Conservation (phyloP, 1,284 basidiomycete species). For the Boletellus sp. region DNA sequence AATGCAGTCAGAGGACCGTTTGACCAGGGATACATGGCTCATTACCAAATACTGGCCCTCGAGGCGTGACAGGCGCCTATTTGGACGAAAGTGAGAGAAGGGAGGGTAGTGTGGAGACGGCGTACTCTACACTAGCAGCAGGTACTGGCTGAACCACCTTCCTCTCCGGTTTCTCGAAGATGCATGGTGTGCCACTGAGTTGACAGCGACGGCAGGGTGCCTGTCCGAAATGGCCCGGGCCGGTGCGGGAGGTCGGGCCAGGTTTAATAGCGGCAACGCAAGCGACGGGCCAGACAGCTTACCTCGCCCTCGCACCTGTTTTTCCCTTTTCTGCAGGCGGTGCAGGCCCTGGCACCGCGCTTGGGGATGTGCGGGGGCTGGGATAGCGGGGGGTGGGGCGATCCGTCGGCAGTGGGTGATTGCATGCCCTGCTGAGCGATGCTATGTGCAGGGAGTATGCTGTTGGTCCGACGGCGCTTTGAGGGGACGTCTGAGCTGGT, state of each 20-base stretch:
- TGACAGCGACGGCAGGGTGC: slow-evolving; percentile 88
- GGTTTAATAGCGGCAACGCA: slow-evolving; percentile 21
- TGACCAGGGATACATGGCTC: slow-evolving; percentile 4
- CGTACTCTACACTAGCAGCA: slow-evolving; percentile 67
- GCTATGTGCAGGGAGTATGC: slow-evolving; percentile 15
- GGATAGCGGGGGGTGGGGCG: slow-evolving; percentile 11
- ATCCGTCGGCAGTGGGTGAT: slow-evolving; percentile 21
- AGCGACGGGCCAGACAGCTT: slow-evolving; percentile 28
- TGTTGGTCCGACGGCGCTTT: slow-evolving; percentile 36
- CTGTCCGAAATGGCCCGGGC: slow-evolving; percentile 55
- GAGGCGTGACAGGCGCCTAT: slow-evolving; percentile 73
- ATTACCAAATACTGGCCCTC: slow-evolving; percentile 78
- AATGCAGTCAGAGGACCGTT: slow-evolving; percentile 51
- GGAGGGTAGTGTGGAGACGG: slow-evolving; percentile 7
- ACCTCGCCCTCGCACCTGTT: slow-evolving; percentile 91
- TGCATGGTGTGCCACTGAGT: slow-evolving; percentile 75
- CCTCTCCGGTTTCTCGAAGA: slow-evolving; percentile 92
- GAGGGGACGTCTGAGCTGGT: slow-evolving; percentile 32
- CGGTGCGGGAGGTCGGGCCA: slow-evolving; percentile 61
- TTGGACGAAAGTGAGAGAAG: slow-evolving; percentile 21
- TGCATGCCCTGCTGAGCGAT: slow-evolving; percentile 24
- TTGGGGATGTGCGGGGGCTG: slow-evolving; percentile 62
- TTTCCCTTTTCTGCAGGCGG: slow-evolving; percentile 84
- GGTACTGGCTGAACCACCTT: slow-evolving; percentile 61
- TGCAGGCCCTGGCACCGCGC: slow-evolving; percentile 76